These are phyloP conservation scores for Debaryomyces tyrocola DNA, from an alignment of 805 yeast species.

Conservation along the genomic window DNA sequence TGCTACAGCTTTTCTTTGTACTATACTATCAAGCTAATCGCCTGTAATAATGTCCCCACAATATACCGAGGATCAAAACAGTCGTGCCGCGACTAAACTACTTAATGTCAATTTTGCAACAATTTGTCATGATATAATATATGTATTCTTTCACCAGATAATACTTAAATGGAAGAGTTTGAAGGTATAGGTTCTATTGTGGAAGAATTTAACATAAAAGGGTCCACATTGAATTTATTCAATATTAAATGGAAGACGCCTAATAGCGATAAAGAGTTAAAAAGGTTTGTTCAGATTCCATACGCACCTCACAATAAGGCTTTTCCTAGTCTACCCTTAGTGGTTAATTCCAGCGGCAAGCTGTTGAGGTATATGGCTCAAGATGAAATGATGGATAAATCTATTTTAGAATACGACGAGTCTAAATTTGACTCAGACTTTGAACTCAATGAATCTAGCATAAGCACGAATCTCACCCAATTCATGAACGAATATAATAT, in stretches of 20 bases:
- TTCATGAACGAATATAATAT: not conserved
- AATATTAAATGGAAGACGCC: constrained; percentile 6
- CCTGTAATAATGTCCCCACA: constrained; percentile 1
- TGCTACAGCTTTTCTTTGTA: not conserved
- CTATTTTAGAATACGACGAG: not conserved
- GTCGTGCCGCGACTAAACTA: not conserved
- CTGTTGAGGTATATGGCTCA: not conserved
- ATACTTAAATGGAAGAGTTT: constrained; percentile 17
- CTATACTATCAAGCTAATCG: no score
- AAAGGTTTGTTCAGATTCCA: not conserved
- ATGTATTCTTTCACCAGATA: no score
- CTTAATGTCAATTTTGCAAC: constrained; percentile 4
- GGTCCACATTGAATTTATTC: constrained; percentile 13
- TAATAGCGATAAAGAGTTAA: not conserved
- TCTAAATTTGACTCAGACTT: constrained; percentile 2
- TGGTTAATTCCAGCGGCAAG: constrained; percentile 1
- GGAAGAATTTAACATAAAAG: constrained; percentile 17
- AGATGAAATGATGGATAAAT: not conserved
- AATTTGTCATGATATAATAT: not conserved
- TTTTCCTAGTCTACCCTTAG: not conserved
- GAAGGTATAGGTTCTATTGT: constrained; percentile 18
- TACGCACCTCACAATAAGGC: constrained; percentile 1
- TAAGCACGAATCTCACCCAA: not conserved
- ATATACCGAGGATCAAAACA: constrained; percentile 2
- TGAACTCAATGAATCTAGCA: not conserved